phyloP scores from a whole-genome alignment of 306 rosid species.

The Prinsepia uniflora region DNA sequence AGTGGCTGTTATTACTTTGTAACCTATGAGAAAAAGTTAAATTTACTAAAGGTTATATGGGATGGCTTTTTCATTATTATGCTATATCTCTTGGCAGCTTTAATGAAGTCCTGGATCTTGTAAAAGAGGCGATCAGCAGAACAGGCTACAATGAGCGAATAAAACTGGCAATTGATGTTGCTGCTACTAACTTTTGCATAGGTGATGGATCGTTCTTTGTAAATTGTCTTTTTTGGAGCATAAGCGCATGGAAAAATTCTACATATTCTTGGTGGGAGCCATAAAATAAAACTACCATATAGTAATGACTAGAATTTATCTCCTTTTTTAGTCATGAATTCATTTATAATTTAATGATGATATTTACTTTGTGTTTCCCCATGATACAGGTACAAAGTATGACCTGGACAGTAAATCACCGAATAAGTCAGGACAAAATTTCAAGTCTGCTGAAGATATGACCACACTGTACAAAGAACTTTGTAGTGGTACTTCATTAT shows the following conservation, averaged over 20 bases:
- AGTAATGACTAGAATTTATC: neutral
- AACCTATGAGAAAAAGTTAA: neutral
- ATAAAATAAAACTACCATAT: neutral
- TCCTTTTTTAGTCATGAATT: neutral
- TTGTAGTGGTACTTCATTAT: conserved; percentile 53
- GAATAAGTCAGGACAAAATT: conserved; percentile 74
- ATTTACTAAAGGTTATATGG: conserved; percentile 7
- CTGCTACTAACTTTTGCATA: conserved; percentile 84
- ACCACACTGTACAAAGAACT: conserved; percentile 67
- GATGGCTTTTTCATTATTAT: conserved; percentile 15
- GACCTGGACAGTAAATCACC: conserved; percentile 74
- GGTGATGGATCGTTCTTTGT: conserved; percentile 48
- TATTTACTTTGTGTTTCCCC: conserved; percentile 15
- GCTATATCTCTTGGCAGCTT: conserved; percentile 43
- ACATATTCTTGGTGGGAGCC: neutral
- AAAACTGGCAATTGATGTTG: conserved; percentile 80
- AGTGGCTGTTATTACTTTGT: neutral
- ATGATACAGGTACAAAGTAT: conserved; percentile 72
- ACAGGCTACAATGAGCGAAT: conserved; percentile 67
- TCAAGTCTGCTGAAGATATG: conserved; percentile 88
- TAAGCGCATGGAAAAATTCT: neutral
- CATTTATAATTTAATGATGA: neutral
- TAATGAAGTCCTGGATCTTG: conserved; percentile 87
- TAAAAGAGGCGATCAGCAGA: conserved; percentile 80
- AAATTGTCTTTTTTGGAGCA: conserved; percentile 6